Percentiles rank a stretch among this genome's conserved stretches.
Evolutionary conservation across 805 yeast species (phyloP).

Genomic region (Jamesozyma gamospora): DNA sequence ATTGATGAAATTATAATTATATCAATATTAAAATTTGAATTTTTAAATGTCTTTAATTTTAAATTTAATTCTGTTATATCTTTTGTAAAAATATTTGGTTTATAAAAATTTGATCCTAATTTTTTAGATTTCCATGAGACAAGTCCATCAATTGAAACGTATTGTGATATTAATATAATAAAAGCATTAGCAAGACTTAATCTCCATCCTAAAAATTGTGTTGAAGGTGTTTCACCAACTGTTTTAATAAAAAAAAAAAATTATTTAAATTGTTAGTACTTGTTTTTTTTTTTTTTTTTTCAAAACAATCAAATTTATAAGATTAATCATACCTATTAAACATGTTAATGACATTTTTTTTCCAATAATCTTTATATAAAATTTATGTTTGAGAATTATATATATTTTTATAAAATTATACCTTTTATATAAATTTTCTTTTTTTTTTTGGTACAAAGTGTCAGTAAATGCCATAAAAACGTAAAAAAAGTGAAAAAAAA

Average conservation of each 20-base stretch:
- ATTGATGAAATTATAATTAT: conserved; percentile 20
- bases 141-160: conserved; percentile 25
- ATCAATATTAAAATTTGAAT: conserved; percentile 17
- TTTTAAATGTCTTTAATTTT: conserved; percentile 1
- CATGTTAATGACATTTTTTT: not conserved
- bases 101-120: conserved; percentile 26
- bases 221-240: conserved; percentile 28
- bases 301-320: too few species aligned
- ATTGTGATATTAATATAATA: conserved; percentile 22
- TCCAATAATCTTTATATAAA: too few species aligned
- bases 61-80: conserved; percentile 12
- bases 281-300: too few species aligned
- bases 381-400: too few species aligned
- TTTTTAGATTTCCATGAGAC: conserved; percentile 28
- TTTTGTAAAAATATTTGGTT: conserved; percentile 25
- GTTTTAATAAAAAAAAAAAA: not conserved
- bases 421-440: too few species aligned
- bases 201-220: conserved; percentile 28
- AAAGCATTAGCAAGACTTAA: conserved; percentile 25
- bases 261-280: too few species aligned
- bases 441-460: too few species aligned
- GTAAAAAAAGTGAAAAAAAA: too few species aligned
- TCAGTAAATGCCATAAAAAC: too few species aligned
- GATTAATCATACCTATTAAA: conserved; percentile 3
- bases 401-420: too few species aligned